Evolutionary conservation across 768 basidiomycete species (phyloP).

Genomic region (Suillus discolor): DNA sequence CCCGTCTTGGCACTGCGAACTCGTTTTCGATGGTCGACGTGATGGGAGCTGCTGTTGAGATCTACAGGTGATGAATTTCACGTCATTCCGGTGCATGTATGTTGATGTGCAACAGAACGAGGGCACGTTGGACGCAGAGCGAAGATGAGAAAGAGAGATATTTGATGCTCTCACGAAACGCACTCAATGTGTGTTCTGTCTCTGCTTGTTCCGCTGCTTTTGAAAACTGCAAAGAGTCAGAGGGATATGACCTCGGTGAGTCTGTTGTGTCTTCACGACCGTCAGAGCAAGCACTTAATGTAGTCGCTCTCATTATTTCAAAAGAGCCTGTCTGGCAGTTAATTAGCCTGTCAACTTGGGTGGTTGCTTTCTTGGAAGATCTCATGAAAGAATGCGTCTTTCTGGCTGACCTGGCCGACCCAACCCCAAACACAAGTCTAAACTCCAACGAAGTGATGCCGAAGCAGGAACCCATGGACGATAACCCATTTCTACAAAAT

Average conservation of each 20-base stretch:
- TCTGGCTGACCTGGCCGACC: slow-evolving; percentile 28
- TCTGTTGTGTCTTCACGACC: background rate
- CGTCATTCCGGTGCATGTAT: slow-evolving; percentile 2
- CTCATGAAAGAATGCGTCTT: slow-evolving; percentile 57
- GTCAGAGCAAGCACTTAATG: slow-evolving; percentile 8
- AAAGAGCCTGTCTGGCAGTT: slow-evolving; percentile 77
- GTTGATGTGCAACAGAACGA: slow-evolving; percentile 31
- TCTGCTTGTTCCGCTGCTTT: slow-evolving; percentile 64
- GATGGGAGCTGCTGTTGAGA: slow-evolving; percentile 48
- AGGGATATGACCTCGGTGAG: slow-evolving; percentile 65
- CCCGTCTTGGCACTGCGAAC: slow-evolving; percentile 41
- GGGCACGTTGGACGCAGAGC: slow-evolving; percentile 28
- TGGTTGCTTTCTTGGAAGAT: slow-evolving; percentile 59
- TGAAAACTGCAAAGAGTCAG: slow-evolving; percentile 62
- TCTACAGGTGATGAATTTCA: slow-evolving; percentile 33
- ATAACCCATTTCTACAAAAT: slow-evolving; percentile 23
- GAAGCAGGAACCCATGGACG: slow-evolving; percentile 32
- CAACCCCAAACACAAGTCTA: slow-evolving; percentile 2
- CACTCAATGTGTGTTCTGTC: slow-evolving; percentile 68
- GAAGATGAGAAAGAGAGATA: slow-evolving; percentile 43
- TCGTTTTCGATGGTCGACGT: slow-evolving; percentile 48
- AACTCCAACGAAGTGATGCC: slow-evolving; percentile 13
- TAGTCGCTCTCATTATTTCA: slow-evolving; percentile 2
- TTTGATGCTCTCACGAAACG: slow-evolving; percentile 56
- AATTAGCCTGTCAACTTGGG: slow-evolving; percentile 62